Base-by-base conservation (phyloP, 2,329 filamentous ascomycete genomes). In the Xylaria multiplex region DNA sequence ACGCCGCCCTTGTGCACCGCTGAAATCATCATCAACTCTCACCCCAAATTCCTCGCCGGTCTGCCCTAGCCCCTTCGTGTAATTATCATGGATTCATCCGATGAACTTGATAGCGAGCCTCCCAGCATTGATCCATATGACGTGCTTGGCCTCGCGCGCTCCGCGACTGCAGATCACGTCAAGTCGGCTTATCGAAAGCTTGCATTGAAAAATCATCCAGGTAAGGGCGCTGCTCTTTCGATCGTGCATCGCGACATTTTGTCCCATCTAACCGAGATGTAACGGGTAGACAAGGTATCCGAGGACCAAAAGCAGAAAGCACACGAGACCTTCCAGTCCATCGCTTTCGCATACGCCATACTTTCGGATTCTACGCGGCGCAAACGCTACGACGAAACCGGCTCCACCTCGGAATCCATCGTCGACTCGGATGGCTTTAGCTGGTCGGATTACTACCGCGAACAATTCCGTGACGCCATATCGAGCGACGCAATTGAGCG, bases 291-390 rank as follows among this genome's bases (percentile, higher is more conserved):
- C 85, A 97, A 97, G 82, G 92, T 89, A 3, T 71, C 87, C 16
- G 83, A 86, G 0, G 84, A 88, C 24, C 81, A 90, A 59, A 93
- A 93, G 75, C 85, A 89, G 30, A 81, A 85, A 48, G 95, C 96
- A 1, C 90, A 97, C 73, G 84, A 85, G 67, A 90, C 87, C 60
- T 99, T 99, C 78, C 96, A 99, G 79, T 85, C 91, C 72, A 89
- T 99, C 72, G 95, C 95, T 27, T 95, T 97, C 75, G 95, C 96
- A 59, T 97, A 98, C 76, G 95, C 93, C 40, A 88, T 99, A 56
- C 91, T 99, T 42, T 97, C 93, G 37, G 93, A 97, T 72, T 85
- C 91, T 24, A 84, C 85, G 22, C 89, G 96, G 59, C 91, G 96
- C 71, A 89, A 89, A 72, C 91, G 93, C 65, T 99, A 97, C 82